Base-by-base conservation (phyloP, 257 asterid genomes). In the Jacaranda copaia region DNA sequence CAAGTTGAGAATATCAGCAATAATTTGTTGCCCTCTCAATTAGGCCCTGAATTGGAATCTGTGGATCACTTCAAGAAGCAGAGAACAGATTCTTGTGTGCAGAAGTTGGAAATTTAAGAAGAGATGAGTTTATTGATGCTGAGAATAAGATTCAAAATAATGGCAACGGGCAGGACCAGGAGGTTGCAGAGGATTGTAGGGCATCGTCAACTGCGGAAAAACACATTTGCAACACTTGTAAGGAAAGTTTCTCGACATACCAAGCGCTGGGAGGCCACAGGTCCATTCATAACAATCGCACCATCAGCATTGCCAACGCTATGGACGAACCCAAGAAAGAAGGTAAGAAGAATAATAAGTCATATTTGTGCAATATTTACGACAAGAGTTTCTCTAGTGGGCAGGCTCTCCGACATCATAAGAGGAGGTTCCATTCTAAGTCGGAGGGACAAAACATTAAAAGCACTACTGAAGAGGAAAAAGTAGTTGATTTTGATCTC, bases 231-330 rank as follows among this genome's bases (percentile, higher is more conserved):
- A 69, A 3, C 65, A 56, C 13, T 2, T 90, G 96, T 49, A 53
- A 9, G 0, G 82, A 68, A 70, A 5, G 10, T 1, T 89, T 88
- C 35, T 0, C 78, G 0, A 68, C 74, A 3, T 87, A 82, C 45
- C 90, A 85, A 56, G 97, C 89, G 1, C 61, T 89, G 25, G 94
- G 96, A 0, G 97, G 97, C 0, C 96, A 92, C 35, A 79, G 76
- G 46, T 84, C 93, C 0, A 92, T 90, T 57, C 96, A 92, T 78
- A 86, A 68, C 42, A 89, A 88, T 85, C 32, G 80, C 68, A 85
- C 43, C 79, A 9, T 87, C 0, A 57, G 5, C 55, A 52, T 85
- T 5, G 46, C 74, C 18, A 87, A 84, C 69, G 48, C 87, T 0
- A 32, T 10, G 51, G 46, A 8, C 20, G 65, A 5, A 18, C n/a